phyloP scores from a whole-genome alignment of 495 filamentous ascomycete species.

The Collariella sp. region DNA sequence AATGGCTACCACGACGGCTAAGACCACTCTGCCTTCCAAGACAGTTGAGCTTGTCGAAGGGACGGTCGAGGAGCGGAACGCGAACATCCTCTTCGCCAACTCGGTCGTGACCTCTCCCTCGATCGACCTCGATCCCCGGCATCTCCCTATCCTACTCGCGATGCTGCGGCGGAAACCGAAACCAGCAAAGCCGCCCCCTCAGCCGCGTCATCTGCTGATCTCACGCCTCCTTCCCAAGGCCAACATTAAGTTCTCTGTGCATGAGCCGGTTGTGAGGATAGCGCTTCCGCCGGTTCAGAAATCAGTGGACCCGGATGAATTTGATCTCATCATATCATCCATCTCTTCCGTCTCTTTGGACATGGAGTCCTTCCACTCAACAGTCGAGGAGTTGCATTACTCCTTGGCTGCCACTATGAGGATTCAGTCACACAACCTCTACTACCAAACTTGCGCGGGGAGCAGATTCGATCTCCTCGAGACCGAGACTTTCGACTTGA shows the following conservation, averaged over 20 bases:
- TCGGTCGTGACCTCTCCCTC: conserved; percentile 93
- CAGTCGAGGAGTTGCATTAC: conserved; percentile 77
- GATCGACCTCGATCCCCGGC: conserved; percentile 86
- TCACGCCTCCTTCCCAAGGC: conserved; percentile 92
- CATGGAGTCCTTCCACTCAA: conserved; percentile 86
- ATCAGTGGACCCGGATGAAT: conserved; percentile 64
- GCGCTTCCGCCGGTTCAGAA: conserved; percentile 59
- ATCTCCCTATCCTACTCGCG: conserved; percentile 78
- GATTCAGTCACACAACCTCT: conserved; percentile 79
- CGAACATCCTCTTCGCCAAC: conserved; percentile 93
- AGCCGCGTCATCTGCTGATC: conserved; percentile 57
- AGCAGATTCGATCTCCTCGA: conserved; percentile 76
- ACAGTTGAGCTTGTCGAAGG: conserved; percentile 71
- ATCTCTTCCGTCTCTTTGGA: conserved; percentile 89
- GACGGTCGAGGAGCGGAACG: conserved; percentile 78
- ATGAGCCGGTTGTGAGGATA: conserved; percentile 89
- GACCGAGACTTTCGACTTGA: conserved; percentile 79
- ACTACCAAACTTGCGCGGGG: conserved; percentile 82
- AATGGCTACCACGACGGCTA: conserved; percentile 94
- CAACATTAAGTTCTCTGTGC: conserved; percentile 87
- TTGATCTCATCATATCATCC: conserved; percentile 87
- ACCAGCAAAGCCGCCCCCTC: conserved; percentile 36
- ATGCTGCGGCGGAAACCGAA: conserved; percentile 54
- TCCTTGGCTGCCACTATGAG: conserved; percentile 72
- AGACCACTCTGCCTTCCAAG: conserved; percentile 91